phyloP scores from a whole-genome alignment of 208 protist species.

The Leishmania arabica region DNA sequence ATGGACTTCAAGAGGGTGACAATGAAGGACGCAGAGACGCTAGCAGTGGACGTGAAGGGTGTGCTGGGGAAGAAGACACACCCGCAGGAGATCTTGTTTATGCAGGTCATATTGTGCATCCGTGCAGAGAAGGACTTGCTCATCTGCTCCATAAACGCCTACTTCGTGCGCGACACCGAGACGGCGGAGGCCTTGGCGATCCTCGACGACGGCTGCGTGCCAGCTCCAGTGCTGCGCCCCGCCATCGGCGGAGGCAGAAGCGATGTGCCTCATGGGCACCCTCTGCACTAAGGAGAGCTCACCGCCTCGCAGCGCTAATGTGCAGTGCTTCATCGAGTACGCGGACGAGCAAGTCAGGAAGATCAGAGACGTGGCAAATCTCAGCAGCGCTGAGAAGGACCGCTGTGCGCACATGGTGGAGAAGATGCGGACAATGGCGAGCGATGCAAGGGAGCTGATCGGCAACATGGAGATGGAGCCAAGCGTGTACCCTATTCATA shows the following conservation, averaged over 20 bases:
- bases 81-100: constrained; percentile 35
- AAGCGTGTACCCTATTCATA: constrained; percentile 43
- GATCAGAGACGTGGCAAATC: constrained; percentile 27
- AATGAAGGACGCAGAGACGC: constrained; percentile 29
- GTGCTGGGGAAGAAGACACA: constrained; percentile 31
- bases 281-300: constrained; percentile 44
- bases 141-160: constrained; percentile 42
- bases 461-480: constrained; percentile 37
- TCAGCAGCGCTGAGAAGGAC: constrained; percentile 25
- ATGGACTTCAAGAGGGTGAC: constrained; percentile 34
- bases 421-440: constrained; percentile 46
- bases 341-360: constrained; percentile 37
- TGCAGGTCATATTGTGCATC: constrained; percentile 46
- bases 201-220: constrained; percentile 46
- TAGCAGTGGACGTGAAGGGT: constrained; percentile 28
- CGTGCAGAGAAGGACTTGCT: constrained; percentile 29
- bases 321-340: constrained; percentile 76
- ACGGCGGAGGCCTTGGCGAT: constrained; percentile 40
- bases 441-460: constrained; percentile 46
- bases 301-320: constrained; percentile 74
- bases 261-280: constrained; percentile 29
- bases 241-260: constrained; percentile 48
- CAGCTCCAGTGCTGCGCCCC: constrained; percentile 42
- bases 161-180: constrained; percentile 37
- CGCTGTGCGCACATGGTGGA: constrained; percentile 21